Percentiles rank a stretch among this genome's conserved stretches.
Conservation (phyloP, 768 basidiomycete species). For the Royoungia palumana region DNA sequence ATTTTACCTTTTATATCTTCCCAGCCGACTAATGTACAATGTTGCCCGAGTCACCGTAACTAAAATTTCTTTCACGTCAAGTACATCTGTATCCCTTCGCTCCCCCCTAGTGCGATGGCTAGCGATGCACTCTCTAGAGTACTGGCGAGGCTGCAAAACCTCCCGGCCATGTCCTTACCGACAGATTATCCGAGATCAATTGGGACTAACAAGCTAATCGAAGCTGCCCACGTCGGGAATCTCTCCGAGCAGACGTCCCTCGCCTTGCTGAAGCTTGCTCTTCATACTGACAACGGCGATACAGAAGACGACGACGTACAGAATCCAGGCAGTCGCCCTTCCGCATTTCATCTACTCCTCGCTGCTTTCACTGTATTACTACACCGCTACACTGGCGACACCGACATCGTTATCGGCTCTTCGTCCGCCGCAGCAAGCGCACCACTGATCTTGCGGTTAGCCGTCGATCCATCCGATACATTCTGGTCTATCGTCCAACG, state of each 20-base stretch:
- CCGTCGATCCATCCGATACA: slow-evolving; percentile 79
- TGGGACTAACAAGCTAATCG: slow-evolving; percentile 72
- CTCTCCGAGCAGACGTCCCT: slow-evolving; percentile 73
- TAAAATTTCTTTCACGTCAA: slow-evolving; percentile 2
- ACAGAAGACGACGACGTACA: slow-evolving; percentile 48
- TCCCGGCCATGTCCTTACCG: slow-evolving; percentile 88
- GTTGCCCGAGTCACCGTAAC: no score
- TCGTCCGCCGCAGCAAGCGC: slow-evolving; percentile 72
- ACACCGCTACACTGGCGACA: slow-evolving; percentile 94
- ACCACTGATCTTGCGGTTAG: slow-evolving; percentile 80
- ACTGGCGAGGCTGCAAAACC: slow-evolving; percentile 63
- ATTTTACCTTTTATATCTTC: no score
- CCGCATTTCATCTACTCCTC: slow-evolving; percentile 87
- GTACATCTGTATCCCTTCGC: background rate
- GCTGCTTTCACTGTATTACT: slow-evolving; percentile 90
- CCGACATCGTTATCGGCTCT: slow-evolving; percentile 86
- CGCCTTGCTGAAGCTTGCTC: slow-evolving; percentile 78
- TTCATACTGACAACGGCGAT: slow-evolving; percentile 60
- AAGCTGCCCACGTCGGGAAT: slow-evolving; percentile 70
- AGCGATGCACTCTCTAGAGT: slow-evolving; percentile 47
- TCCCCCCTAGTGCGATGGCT: slow-evolving; percentile 22
- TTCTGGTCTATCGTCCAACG: slow-evolving; percentile 87
- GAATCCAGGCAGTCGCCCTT: slow-evolving; percentile 46
- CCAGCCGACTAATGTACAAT: no score
- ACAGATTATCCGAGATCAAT: slow-evolving; percentile 92